Conservation (phyloP, 1,284 basidiomycete species). For the Ceratobasidium sp. region DNA sequence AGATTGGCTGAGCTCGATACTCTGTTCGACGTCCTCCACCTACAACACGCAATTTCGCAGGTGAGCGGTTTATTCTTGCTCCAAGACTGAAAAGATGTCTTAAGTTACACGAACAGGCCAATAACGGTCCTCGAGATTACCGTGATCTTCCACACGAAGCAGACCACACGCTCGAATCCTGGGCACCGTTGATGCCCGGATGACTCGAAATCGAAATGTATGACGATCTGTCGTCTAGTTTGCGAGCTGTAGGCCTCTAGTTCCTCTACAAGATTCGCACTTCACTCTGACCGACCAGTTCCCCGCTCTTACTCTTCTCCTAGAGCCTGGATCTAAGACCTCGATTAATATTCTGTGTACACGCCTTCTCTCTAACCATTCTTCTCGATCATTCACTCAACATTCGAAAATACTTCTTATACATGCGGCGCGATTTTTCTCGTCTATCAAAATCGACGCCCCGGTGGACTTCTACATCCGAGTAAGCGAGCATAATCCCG, state of each 20-base stretch:
- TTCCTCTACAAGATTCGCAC: no score
- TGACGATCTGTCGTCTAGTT: constrained; percentile 12
- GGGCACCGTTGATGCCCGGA: constrained; percentile 23
- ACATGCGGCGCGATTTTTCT: constrained; percentile 41
- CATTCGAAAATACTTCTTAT: neutral
- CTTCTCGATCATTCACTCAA: constrained; percentile 28
- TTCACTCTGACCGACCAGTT: no score
- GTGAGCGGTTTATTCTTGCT: neutral
- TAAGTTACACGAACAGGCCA: neutral
- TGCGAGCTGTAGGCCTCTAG: no score
- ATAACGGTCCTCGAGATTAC: no score
- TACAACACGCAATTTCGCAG: constrained; percentile 15
- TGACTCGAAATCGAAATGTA: constrained; percentile 36
- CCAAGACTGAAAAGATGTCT: neutral
- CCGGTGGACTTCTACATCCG: no score
- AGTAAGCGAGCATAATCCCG: no score
- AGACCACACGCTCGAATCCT: constrained; percentile 16
- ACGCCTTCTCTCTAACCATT: constrained; percentile 1
- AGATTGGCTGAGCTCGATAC: constrained; percentile 35
- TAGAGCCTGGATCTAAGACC: no score
- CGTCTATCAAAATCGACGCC: no score
- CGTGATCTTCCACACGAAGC: constrained; percentile 31
- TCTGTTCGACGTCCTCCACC: constrained; percentile 36
- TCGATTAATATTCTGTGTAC: no score
- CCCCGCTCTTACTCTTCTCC: no score